Conservation (phyloP, 2,329 filamentous ascomycete species). For the Coniochaeta prunicola region DNA sequence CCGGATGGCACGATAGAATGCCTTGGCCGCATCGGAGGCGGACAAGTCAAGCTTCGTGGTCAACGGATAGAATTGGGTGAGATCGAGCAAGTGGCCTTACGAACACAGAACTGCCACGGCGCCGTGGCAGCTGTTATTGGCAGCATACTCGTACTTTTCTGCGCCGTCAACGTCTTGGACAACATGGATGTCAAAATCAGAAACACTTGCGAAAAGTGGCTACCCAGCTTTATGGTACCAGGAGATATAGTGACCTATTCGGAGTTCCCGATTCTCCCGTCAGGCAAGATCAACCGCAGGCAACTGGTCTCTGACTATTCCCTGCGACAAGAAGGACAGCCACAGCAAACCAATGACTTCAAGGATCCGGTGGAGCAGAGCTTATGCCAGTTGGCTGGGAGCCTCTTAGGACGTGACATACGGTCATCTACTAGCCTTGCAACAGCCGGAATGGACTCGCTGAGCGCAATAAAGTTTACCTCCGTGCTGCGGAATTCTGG, state of each 20-base stretch:
- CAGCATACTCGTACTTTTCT: conserved; percentile 68
- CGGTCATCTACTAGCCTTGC: conserved; percentile 20
- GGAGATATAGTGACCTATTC: conserved; percentile 58
- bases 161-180: conserved; percentile 39
- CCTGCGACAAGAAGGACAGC: neutral
- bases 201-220: conserved; percentile 61
- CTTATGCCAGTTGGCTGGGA: conserved; percentile 23
- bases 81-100: conserved; percentile 62
- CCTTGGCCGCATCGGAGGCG: conserved; percentile 68
- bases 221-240: conserved; percentile 80
- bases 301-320: conserved; percentile 49
- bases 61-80: conserved; percentile 78
- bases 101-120: conserved; percentile 53
- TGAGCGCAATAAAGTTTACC: conserved; percentile 43
- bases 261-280: conserved; percentile 67
- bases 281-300: conserved; percentile 75
- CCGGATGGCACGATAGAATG: conserved; percentile 70
- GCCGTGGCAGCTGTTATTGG: conserved; percentile 61
- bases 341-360: conserved; percentile 6
- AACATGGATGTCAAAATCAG: conserved; percentile 38
- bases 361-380: conserved; percentile 23
- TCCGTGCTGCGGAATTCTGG: conserved; percentile 54
- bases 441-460: conserved; percentile 30
- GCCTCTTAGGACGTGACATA: conserved; percentile 19
- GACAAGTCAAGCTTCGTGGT: conserved; percentile 81